Base-by-base conservation (phyloP, 2,329 filamentous ascomycete species). In the Fusarium tricinctum region DNA sequence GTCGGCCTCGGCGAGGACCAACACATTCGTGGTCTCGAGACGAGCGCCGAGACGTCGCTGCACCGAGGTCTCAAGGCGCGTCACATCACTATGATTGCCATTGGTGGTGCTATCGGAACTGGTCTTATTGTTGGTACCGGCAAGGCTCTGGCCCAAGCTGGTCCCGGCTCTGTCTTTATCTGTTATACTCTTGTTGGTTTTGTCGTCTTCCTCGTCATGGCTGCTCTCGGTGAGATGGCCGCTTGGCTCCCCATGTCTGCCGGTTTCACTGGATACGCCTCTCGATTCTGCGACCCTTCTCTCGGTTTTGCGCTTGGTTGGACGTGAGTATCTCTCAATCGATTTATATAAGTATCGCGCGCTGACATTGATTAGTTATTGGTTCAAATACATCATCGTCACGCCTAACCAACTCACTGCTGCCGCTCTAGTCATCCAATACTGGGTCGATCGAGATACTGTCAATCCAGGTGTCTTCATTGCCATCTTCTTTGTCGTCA, bases 331-430 rank as follows among this genome's bases (percentile, higher is more conserved):
- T 23, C 39, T n/a, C 9, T 0, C 35, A 32, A 44, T 28, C 17
- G 22, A 23, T 46, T 23, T 28, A 20, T 28, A 20, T 23, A 10
- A 28, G 10, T 22, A 22, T 46, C 23, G 23, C 12, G 22, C 8
- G 13, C 69, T 75, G 44, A 75, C 48, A 9, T 8, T 22, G 17
- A 30, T 8, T 56, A 84, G 83, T 42, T 85, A 85, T 70, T 92
- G 88, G 86, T 86, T 89, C 80, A 86, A 94, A 88, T 96, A 96
- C 78, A 92, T 96, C 76, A 94, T 97, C 73, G 86, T 92, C 49
- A 94, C 92, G 2, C 92, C 93, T 2, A 96, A 96, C 75, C 92
- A 97, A 77, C 82, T 97, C 39, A 96, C 92, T 1, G 93, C 93
- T 28, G 88, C 86, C n/a, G 88, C 92, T 7, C 80, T 97, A 38